A percentile compares a stretch with the other conserved stretches of the same genome.
phyloP scores from a whole-genome alignment of 2,329 filamentous ascomycete genomes.

The Epichloe coenophiala region DNA sequence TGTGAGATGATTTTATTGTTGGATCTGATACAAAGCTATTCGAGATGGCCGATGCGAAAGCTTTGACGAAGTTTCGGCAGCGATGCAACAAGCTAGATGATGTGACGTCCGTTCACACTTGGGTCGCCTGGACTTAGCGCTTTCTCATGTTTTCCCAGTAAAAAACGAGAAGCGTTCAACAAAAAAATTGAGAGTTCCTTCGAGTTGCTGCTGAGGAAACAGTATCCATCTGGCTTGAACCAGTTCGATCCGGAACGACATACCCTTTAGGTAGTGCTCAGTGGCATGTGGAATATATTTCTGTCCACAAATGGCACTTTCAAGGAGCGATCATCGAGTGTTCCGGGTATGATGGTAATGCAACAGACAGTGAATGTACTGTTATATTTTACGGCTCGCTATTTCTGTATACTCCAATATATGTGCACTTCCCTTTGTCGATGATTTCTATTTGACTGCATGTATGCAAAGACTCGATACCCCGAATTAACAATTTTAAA shows the following conservation, averaged over 20 bases:
- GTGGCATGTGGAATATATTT: background rate
- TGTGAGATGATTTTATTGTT: too few relatives aligned
- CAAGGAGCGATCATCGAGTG: background rate
- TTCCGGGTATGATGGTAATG: background rate
- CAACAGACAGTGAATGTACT: background rate
- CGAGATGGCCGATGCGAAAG: constrained; percentile 10
- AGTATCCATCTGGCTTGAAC: constrained; percentile 13
- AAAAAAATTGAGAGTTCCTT: constrained; percentile 36
- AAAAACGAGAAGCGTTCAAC: constrained; percentile 59
- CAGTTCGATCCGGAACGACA: background rate
- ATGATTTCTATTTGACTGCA: background rate
- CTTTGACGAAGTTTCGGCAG: constrained; percentile 25
- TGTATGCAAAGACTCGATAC: background rate
- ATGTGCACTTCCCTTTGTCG: background rate
- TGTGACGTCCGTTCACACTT: constrained; percentile 24
- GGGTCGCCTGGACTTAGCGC: constrained; percentile 56
- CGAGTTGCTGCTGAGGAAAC: too few relatives aligned
- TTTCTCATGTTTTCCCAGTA: constrained; percentile 76
- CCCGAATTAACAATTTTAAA: too few relatives aligned
- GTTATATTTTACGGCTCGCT: background rate
- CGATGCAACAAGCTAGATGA: constrained; percentile 59
- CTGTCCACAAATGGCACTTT: background rate
- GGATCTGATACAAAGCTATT: background rate
- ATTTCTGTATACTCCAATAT: background rate
- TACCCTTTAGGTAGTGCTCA: too few relatives aligned